Evolutionary conservation across 1,139 yeast species (phyloP), one percentile per base, ranked within the genome.

Genomic region (Sugiyamaella paludigena): DNA sequence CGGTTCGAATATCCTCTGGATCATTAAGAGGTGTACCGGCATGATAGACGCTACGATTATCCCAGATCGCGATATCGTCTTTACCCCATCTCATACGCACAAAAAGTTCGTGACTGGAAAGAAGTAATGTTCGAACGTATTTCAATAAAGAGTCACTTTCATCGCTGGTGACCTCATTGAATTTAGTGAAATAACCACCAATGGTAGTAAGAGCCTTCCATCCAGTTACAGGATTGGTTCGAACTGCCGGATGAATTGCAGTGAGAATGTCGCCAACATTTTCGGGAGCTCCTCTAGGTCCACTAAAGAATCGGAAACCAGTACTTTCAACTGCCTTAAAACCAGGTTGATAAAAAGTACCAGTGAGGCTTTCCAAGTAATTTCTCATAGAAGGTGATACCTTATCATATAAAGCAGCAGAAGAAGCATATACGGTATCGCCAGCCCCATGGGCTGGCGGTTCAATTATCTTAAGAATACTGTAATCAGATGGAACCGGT

Each of bases 61-160:
- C 68, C 70, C 70, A 66, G 34, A 66, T 55, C 7, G 65, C 87
- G 42, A 83, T 80, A 7, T 87, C 78, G 44, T 76, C 72, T 31
- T 77, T 76, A 55, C 75, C 78, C 80, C 83, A 81, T 46, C 64
- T 68, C 45, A 78, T 79, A 55, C 85, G 72, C 27, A 80, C 66
- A 32, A 53, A 52, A 33, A 52, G 45, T 15, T 53, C 57, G 28
- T 55, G 58, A 36, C 50, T 43, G 26, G 40, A 47, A 37, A 50
- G 36, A 16, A 55, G 49, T 26, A 55, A 35, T 16, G 52, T 48
- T 27, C 48, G 49, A n/a, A 54, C 40, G 36, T 55, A 55, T 8
- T 45, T 39, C 27, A 40, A 47, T 29, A 55, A 16, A 13, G 40
- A 37, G 10, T 64, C 57, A 24, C 63, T 54, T 54, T 74, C 78